These are phyloP conservation scores for Nitzschia palea DNA, from an alignment of 108 stramenopile species.

Conservation along the genomic window DNA sequence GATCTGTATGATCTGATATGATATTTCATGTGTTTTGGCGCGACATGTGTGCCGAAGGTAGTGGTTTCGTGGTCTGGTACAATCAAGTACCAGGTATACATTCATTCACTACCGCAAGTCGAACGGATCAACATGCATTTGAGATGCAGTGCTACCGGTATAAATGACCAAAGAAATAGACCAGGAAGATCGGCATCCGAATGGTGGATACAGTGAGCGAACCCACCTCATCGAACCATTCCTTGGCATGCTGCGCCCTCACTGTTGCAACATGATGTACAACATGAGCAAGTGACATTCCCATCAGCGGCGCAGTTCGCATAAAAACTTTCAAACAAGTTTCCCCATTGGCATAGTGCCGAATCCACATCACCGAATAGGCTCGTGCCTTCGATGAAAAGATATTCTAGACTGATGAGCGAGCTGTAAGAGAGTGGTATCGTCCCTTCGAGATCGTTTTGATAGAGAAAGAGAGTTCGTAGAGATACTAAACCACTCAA, in stretches of 20 bases:
- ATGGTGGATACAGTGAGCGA: no score
- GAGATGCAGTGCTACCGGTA: no score
- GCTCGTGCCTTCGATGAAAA: constrained; percentile 4
- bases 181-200: no score
- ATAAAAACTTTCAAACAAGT: not conserved
- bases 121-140: no score
- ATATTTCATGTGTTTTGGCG: no score
- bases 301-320: constrained; percentile 3
- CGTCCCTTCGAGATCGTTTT: constrained; percentile 6
- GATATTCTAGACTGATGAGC: not conserved
- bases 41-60: no score
- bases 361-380: constrained; percentile 3
- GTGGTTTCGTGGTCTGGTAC: no score
- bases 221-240: no score
- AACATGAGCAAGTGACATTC: not conserved
- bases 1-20: no score
- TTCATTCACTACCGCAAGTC: no score
- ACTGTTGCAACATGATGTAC: constrained; percentile 10
- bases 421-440: not conserved
- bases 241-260: not conserved
- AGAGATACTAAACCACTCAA: not conserved
- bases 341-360: not conserved
- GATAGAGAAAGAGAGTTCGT: not conserved
- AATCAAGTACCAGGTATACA: no score
- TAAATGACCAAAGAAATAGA: no score